A percentile compares a stretch with the other conserved stretches of the same genome.
Evolutionary conservation across 345 rosid genomes (phyloP).

Genomic region (Noccaea bulbosa): DNA sequence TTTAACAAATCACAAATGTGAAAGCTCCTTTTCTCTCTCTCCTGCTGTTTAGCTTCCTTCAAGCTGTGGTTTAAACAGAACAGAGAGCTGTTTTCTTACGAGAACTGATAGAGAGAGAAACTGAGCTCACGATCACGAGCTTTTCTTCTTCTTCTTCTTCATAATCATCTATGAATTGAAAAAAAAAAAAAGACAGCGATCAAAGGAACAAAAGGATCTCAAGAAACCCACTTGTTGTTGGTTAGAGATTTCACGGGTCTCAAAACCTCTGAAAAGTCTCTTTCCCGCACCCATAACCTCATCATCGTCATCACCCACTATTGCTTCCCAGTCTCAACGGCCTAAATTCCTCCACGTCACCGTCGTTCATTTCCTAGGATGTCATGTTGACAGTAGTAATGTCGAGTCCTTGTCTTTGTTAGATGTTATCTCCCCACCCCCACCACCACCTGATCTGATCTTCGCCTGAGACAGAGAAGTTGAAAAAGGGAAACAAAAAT

Average conservation of each 20-base stretch:
- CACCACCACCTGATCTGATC: neutral
- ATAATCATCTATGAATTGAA: slow-evolving; percentile 4
- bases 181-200: slow-evolving; percentile 6
- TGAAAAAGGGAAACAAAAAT: slow-evolving; percentile 38
- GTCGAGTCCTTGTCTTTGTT: slow-evolving; percentile 21
- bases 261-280: slow-evolving; percentile 34
- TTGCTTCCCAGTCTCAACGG: slow-evolving; percentile 17
- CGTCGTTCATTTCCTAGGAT: slow-evolving; percentile 1
- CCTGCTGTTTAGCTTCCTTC: slow-evolving; percentile 27
- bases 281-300: slow-evolving; percentile 35
- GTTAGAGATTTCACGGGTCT: slow-evolving; percentile 44
- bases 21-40: slow-evolving; percentile 25
- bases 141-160: slow-evolving; percentile 3
- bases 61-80: slow-evolving; percentile 38
- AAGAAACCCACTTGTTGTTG: slow-evolving; percentile 50
- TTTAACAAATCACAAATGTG: slow-evolving; percentile 16
- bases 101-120: slow-evolving; percentile 16
- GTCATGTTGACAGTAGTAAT: slow-evolving; percentile 6
- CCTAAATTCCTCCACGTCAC: slow-evolving; percentile 33
- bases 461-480: neutral
- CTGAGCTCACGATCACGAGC: slow-evolving; percentile 33
- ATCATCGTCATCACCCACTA: slow-evolving; percentile 21
- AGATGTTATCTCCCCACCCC: slow-evolving; percentile 12
- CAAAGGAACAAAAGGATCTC: slow-evolving; percentile 39
- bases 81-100: slow-evolving; percentile 24